Base-by-base conservation (phyloP, 2,329 filamentous ascomycete genomes). In the Neopestalotiopsis clavispora region DNA sequence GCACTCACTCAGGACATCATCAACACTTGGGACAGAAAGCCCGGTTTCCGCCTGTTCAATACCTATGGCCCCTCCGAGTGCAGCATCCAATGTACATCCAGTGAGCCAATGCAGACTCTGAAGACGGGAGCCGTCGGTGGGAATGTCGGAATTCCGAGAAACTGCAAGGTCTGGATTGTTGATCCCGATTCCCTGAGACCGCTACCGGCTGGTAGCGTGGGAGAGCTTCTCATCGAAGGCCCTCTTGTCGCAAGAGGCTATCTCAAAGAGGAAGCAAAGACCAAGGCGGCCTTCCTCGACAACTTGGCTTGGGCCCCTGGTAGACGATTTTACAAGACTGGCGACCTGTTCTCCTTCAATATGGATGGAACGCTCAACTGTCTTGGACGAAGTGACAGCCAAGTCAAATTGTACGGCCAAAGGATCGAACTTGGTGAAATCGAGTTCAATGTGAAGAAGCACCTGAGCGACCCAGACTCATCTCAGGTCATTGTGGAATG, bases 351-450 rank as follows among this genome's bases (percentile, higher is more conserved):
- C 20, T 30, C 13, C n/a, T 67, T 30, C 30, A 67, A 67, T 30
- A 30, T 38, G 13, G 65, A 67, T 32, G 65, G 65, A 32, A 58
- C 32, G 14, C 52, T 67, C 4, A n/a, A 59, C n/a, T 49, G 23
- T 17, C 32, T 67, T n/a, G 65, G 65, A 14, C 61, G 69, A 28
- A 68, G 67, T 49, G 63, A 70, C 63, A 67, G 42, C 13, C 52
- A 67, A 49, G 57, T 59, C 34, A 59, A 59, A 34, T 4, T 67
- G 2, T 63, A 65, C 10, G 69, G 65, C 34, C 65, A 67, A 32
- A 28, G 57, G n/a, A 78, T 86, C 69, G 88, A 84, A 75, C 78
- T 84, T 7, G 70, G 67, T 13, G 61, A 64, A 38, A 64, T 64
- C n/a, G 61, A 64, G 23, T 49, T 42, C 40, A 45, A 64, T n/a